Conservation (phyloP, 768 basidiomycete species). For the Amyloporia xantha region DNA sequence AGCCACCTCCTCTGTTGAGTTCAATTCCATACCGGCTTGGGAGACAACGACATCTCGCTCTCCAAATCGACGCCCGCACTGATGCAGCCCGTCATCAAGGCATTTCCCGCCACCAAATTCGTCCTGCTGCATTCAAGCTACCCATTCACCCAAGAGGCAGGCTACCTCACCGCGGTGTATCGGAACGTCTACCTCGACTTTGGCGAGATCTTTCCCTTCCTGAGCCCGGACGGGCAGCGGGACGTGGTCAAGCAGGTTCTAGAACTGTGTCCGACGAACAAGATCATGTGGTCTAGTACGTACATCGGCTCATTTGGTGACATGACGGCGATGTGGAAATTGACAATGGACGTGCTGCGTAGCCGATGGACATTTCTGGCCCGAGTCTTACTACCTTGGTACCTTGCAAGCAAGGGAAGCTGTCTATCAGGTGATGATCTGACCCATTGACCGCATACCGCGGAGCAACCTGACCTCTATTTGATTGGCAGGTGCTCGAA, state of each 20-base stretch:
- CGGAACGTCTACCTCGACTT: slow-evolving; percentile 74
- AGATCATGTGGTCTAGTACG: slow-evolving; percentile 78
- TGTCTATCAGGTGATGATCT: slow-evolving; percentile 53
- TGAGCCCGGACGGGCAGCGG: slow-evolving; percentile 59
- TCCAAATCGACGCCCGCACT: slow-evolving; percentile 53
- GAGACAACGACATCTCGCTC: slow-evolving; percentile 65
- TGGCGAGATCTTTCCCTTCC: slow-evolving; percentile 69
- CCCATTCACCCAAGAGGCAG: slow-evolving; percentile 72
- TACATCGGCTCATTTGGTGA: too few relatives aligned
- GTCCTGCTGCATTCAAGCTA: slow-evolving; percentile 75
- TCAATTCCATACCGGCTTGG: slow-evolving; percentile 81
- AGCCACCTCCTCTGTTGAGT: slow-evolving; percentile 34
- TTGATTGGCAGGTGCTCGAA: slow-evolving; percentile 49
- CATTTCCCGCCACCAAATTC: slow-evolving; percentile 51
- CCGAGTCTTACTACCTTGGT: slow-evolving; percentile 69
- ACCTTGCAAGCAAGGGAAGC: slow-evolving; percentile 56
- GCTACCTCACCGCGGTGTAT: slow-evolving; percentile 68
- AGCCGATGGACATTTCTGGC: slow-evolving; percentile 72
- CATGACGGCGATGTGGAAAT: background rate
- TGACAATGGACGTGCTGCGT: too few relatives aligned
- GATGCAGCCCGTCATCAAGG: slow-evolving; percentile 62
- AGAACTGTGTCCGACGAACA: slow-evolving; percentile 70
- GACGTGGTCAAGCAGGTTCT: slow-evolving; percentile 53
- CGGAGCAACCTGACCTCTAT: too few relatives aligned
- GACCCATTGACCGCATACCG: too few relatives aligned